Conservation (phyloP, 164 flowering plant genomes). For the Vitis labrusca region DNA sequence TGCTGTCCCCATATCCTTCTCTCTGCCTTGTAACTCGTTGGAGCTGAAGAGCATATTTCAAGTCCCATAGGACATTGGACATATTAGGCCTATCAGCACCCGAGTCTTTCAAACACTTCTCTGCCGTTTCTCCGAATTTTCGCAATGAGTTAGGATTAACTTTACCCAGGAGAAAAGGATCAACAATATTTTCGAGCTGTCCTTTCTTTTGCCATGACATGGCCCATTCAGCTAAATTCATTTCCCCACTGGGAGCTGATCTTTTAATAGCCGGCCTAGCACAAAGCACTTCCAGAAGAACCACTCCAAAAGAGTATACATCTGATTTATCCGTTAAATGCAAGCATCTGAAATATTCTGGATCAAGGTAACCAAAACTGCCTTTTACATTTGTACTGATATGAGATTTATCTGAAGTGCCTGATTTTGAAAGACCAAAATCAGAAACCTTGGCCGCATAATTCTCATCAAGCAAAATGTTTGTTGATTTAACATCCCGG, state of each 20-base stretch:
- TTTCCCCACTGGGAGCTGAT: constrained; percentile 1
- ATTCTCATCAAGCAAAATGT: constrained; percentile 10
- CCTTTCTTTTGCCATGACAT: constrained; percentile 1
- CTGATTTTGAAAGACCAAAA: constrained; percentile 15
- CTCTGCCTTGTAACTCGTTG: background rate
- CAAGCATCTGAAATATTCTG: constrained; percentile 7
- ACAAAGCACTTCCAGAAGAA: constrained; percentile 20
- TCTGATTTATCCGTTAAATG: constrained; percentile 20
- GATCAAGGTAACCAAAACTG: constrained; percentile 21
- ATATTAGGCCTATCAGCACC: constrained; percentile 5
- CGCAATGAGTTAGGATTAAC: background rate
- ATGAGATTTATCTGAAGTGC: background rate
- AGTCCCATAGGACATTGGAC: background rate
- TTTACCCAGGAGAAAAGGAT: background rate
- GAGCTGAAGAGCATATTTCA: constrained; percentile 14
- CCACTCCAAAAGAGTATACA: constrained; percentile 24
- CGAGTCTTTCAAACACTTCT: background rate
- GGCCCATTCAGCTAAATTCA: constrained; percentile 22
- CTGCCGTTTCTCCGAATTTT: background rate
- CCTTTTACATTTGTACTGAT: constrained; percentile 12
- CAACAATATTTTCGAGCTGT: constrained; percentile 1
- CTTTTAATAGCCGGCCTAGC: constrained; percentile 9
- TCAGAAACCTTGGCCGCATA: constrained; percentile 13
- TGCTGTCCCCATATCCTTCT: background rate
- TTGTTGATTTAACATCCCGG: constrained; percentile 15